Base-by-base conservation (phyloP, 2,329 filamentous ascomycete species). In the Aureobasidium vineae region DNA sequence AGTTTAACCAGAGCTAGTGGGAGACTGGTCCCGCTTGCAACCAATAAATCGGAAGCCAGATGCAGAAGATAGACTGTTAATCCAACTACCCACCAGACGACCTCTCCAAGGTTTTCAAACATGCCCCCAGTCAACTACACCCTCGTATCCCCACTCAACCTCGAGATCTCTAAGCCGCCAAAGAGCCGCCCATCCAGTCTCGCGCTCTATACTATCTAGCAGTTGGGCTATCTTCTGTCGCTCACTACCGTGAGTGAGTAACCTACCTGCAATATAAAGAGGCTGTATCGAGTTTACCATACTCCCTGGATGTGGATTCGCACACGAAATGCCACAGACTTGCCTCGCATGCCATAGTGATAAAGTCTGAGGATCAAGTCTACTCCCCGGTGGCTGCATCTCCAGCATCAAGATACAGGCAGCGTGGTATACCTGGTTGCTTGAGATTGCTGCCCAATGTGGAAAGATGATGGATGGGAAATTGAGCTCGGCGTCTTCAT, bases 231-330 rank as follows among this genome's bases (percentile, higher is more conserved):
- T 33, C 56, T 60, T 60, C 19, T 31, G 40, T 47, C 56, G 38
- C 26, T 60, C 56, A 36, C 26, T 33, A 16, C 23, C 4, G 7
- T 60, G 56, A 15, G 56, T 60, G 56, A 60, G 40, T 26, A 60
- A 40, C n/a, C 40, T 60, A 23, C 56, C 56, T 47, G 56, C 56
- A 21, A 28, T 60, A 5, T 60, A 60, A 2, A 60, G 56, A 31
- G 56, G 56, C 19, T 60, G 56, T 1, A 60, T 60, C 56, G 56
- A 60, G 28, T 60, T 60, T 28, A 60, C 56, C 56, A 60, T 60
- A 47, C 56, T 60, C 2, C 56, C 56, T 23, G 56, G 41, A 5
- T 60, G 56, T 31, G 56, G 56, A 23, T 60, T 60, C 15, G 56
- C 56, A 23, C 40, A 60, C 41, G 56, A 60, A 23, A 60, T 60